Evolutionary conservation across 495 filamentous ascomycete genomes (phyloP).

Genomic region (Aspergillus diversus): DNA sequence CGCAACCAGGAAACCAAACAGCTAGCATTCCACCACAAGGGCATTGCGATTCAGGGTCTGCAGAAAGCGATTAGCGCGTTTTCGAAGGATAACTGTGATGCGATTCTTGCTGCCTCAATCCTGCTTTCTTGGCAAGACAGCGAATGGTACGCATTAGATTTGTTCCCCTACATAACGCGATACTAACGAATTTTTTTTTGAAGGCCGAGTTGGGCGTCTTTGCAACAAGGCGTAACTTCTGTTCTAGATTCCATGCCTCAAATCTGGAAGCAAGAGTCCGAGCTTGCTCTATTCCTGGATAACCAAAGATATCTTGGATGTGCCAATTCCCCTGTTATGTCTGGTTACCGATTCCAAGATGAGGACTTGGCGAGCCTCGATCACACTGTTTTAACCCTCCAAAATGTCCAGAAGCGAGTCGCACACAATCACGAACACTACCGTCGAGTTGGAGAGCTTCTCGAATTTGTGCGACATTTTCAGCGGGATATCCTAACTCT

Average conservation of each 20-base stretch:
- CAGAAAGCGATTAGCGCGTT: constrained; percentile 86
- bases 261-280: constrained; percentile 82
- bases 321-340: constrained; percentile 57
- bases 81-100: constrained; percentile 85
- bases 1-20: constrained; percentile 79
- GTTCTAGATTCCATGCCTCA: constrained; percentile 90
- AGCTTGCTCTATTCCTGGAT: constrained; percentile 82
- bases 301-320: constrained; percentile 57
- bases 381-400: constrained; percentile 57
- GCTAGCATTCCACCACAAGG: constrained; percentile 84
- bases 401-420: constrained; percentile 70
- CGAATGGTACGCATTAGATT: constrained; percentile 78
- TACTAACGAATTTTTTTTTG: constrained; percentile 36
- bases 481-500: constrained; percentile 73
- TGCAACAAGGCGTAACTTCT: constrained; percentile 89
- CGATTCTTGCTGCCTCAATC: constrained; percentile 88
- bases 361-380: constrained; percentile 71
- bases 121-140: constrained; percentile 95
- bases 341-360: constrained; percentile 47
- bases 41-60: constrained; percentile 81
- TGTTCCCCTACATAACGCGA: constrained; percentile 23
- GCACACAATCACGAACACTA: constrained; percentile 73
- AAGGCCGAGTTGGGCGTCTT: constrained; percentile 87
- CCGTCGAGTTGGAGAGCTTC: constrained; percentile 75
- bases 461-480: constrained; percentile 79